Percentiles rank a stretch among this genome's conserved stretches.
Evolutionary conservation across 202 grass and related monocot genomes (phyloP).

Genomic region (Panicum virgatum): DNA sequence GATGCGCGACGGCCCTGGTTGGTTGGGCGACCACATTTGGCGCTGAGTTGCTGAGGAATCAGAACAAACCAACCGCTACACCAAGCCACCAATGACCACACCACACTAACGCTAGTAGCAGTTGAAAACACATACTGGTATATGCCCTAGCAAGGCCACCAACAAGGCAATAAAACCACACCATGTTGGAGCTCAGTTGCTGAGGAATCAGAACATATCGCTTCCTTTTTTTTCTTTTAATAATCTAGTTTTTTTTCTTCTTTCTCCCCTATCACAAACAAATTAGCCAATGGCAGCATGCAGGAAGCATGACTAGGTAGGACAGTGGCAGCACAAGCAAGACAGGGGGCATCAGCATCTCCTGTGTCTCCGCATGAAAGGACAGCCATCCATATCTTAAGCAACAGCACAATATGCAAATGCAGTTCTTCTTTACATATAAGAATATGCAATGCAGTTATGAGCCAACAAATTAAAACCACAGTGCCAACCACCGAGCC

Average conservation of each 20-base stretch:
- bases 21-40: slow-evolving; percentile 18
- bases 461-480: no score
- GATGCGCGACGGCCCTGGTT: no score
- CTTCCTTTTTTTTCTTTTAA: not conserved
- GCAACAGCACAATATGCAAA: not conserved
- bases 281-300: not conserved
- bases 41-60: slow-evolving; percentile 32
- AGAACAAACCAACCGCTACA: slow-evolving; percentile 18
- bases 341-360: slow-evolving; percentile 40
- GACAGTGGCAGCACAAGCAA: not conserved
- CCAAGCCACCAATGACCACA: not conserved
- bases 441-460: no score
- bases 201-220: slow-evolving; percentile 29
- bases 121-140: not conserved
- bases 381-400: slow-evolving; percentile 26
- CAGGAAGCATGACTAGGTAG: slow-evolving; percentile 9
- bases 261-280: not conserved
- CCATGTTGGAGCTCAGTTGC: slow-evolving; percentile 17
- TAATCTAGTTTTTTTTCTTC: not conserved
- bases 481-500: not conserved
- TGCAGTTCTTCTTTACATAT: no score
- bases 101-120: slow-evolving; percentile 13
- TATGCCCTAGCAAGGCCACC: not conserved
- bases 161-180: not conserved
- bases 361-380: slow-evolving; percentile 10